Base-by-base conservation (phyloP, 2,329 filamentous ascomycete species). In the Colletotrichum costaricense region DNA sequence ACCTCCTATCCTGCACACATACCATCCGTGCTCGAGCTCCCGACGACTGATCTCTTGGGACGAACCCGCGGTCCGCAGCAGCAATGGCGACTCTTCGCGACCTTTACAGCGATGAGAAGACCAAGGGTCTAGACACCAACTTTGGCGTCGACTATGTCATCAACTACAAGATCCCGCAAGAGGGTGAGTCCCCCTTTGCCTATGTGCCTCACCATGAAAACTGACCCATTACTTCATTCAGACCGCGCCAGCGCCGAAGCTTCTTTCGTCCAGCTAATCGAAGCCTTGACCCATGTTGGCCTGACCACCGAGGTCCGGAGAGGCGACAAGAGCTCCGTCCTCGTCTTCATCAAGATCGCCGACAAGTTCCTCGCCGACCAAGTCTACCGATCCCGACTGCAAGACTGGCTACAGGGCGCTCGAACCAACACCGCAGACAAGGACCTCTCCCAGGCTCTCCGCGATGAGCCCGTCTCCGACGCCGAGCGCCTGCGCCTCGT, bases 331-430 rank as follows among this genome's bases (percentile, higher is more conserved):
- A 87, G 90, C 69, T 94, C 94, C 3, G 86, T 98, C 52, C 88
- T 98, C 60, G 85, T 98, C 77, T 98, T 98, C 81, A 89, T 95
- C 79, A 93, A 93, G 79, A 90, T 97, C 55, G 92, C 93, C 26
- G 88, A 93, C 74, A 88, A 91, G 77, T 90, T 95, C 75, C 88
- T 99, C 73, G 90, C 90, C 73, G 91, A 92, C 76, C 94, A 97
- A 78, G 90, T 98, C 63, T 97, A 98, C 82, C 91, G 95, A 76
- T 94, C 94, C 69, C 91, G 97, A 76, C 92, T 98, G 22, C 94
- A 95, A 80, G 97, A 98, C 84, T 99, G 95, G 95, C 90, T 98
- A 42, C 93, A 97, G 80, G 95, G 95, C 65, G 93, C 98, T 67
- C 92, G 95, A 75, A 89, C 93, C 63, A 89, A 91, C 24, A 92